These are phyloP conservation scores for Phytophthora kernoviae DNA, from an alignment of 352 stramenopile species.

Conservation along the genomic window DNA sequence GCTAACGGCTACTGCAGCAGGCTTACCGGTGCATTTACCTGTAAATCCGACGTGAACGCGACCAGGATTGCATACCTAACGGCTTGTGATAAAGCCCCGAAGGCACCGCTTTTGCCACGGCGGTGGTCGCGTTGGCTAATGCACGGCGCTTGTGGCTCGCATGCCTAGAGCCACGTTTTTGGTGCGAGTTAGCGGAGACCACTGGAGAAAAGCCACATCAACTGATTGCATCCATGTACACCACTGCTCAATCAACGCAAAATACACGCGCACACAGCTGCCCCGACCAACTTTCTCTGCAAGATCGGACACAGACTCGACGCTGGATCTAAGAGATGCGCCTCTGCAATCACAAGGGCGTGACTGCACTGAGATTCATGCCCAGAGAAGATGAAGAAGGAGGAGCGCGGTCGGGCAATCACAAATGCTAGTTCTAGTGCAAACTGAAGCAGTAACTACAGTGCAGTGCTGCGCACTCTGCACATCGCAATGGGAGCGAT, in stretches of 20 bases:
- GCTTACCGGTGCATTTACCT: no score
- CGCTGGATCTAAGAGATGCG: conserved; percentile 7
- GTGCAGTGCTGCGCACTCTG: no score
- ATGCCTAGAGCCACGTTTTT: conserved; percentile 15
- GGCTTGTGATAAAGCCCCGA: conserved; percentile 11
- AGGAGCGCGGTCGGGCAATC: no score
- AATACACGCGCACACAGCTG: conserved; percentile 11
- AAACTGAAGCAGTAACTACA: no score
- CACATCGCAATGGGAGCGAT: neutral
- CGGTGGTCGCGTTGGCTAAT: conserved; percentile 23
- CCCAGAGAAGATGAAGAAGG: conserved; percentile 14
- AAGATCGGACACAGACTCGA: conserved; percentile 9
- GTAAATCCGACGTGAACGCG: conserved; percentile 5
- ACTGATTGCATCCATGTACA: conserved; percentile 11
- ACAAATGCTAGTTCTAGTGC: no score
- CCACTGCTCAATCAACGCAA: neutral
- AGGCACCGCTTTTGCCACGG: conserved; percentile 7
- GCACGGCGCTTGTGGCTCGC: conserved; percentile 21
- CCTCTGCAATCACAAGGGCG: conserved; percentile 1
- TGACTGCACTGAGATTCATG: conserved; percentile 9
- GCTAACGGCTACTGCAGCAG: no score
- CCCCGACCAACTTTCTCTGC: conserved; percentile 31
- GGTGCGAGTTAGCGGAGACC: conserved; percentile 1
- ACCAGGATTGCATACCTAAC: neutral
- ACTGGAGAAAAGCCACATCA: conserved; percentile 33